phyloP scores from a whole-genome alignment of 257 asterid genomes.

The Solanum raphanifolium region DNA sequence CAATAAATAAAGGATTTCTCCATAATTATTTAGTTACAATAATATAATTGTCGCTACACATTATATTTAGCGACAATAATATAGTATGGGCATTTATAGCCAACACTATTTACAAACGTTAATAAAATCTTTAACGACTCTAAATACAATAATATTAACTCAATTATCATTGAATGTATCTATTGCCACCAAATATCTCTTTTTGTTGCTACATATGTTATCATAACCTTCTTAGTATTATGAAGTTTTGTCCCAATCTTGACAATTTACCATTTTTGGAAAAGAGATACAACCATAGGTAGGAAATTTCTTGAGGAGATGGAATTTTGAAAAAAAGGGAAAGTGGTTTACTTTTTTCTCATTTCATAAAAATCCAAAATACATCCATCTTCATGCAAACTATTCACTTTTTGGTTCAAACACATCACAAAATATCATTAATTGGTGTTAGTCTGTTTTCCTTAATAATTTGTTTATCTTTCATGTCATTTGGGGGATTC shows the following conservation, averaged over 20 bases:
- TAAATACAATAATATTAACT: too few relatives aligned
- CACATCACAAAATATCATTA: not conserved
- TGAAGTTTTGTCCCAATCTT: not conserved
- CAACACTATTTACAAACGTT: too few relatives aligned
- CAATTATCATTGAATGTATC: too few relatives aligned
- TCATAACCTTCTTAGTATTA: not conserved
- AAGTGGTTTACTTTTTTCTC: not conserved
- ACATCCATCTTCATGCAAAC: not conserved
- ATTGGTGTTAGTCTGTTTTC: not conserved
- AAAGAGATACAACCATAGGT: not conserved
- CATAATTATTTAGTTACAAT: too few relatives aligned
- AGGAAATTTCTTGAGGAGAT: not conserved
- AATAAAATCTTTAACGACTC: too few relatives aligned
- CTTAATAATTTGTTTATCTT: not conserved
- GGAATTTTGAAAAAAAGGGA: not conserved
- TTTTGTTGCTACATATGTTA: not conserved
- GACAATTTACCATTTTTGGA: not conserved
- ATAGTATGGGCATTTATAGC: too few relatives aligned
- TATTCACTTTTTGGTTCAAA: not conserved
- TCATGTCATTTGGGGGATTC: not conserved
- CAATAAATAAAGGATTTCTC: too few relatives aligned
- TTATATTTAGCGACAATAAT: too few relatives aligned
- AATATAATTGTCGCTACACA: too few relatives aligned
- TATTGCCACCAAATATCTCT: too few relatives aligned
- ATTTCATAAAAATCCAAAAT: not conserved